phyloP scores from a whole-genome alignment of 371 early-diverging fungal genomes.

The Saksenaea oblongispora region DNA sequence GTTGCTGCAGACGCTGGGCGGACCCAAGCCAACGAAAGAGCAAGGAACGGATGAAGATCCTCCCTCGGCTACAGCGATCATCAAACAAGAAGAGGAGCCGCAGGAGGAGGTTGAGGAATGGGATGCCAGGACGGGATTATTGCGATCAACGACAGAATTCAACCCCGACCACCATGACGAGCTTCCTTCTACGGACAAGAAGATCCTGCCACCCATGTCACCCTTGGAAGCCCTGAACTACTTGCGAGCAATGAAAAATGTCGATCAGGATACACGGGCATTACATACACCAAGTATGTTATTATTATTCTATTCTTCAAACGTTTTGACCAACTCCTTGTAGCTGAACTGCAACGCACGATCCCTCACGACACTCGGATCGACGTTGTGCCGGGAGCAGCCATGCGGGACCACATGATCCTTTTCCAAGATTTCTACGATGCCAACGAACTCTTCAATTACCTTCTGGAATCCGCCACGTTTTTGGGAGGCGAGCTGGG shows the following conservation, averaged over 20 bases:
- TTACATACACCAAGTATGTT: constrained; percentile 33
- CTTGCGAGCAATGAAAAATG: constrained; percentile 25
- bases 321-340: neutral
- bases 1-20: constrained; percentile 10
- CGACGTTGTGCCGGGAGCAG: constrained; percentile 45
- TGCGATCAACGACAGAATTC: constrained; percentile 5
- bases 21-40: neutral
- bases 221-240: constrained; percentile 32
- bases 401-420: constrained; percentile 52
- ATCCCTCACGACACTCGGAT: constrained; percentile 50
- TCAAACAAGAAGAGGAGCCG: constrained; percentile 5
- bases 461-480: constrained; percentile 28
- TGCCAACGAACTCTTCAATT: constrained; percentile 42
- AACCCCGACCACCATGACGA: neutral
- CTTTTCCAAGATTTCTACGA: constrained; percentile 46
- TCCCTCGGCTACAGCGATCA: neutral
- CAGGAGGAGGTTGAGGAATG: neutral
- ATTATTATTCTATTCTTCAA: neutral
- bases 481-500: constrained; percentile 48
- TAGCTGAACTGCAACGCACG: constrained; percentile 44
- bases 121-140: constrained; percentile 23
- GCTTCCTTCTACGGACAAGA: constrained; percentile 10
- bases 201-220: constrained; percentile 39
- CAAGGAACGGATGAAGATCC: neutral
- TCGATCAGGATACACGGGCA: constrained; percentile 14